Evolutionary conservation across 1,284 basidiomycete genomes (phyloP), one percentile per base, ranked within the genome.

Genomic region (Pseudozyma tsukubaensis): DNA sequence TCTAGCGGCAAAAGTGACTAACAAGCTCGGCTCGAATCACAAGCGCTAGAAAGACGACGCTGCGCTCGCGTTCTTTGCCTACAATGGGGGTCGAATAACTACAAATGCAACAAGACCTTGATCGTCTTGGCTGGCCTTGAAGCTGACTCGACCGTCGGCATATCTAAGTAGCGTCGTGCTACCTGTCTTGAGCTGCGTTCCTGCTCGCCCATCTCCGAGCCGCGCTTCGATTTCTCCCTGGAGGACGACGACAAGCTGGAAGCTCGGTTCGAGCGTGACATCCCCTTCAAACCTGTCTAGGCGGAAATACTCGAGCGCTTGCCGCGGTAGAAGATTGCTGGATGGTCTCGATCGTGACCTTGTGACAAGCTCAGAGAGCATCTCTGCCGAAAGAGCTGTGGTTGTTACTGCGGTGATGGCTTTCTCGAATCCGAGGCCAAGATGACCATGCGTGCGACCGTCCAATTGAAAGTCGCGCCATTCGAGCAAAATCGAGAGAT

Each of bases 201-300:
- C 19, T 16, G 19, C n/a, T 4, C 29, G 19, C 6, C 39, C n/a
- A 18, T 48, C 21, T 6, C 29, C 12, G 4, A 58, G n/a, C n/a
- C n/a, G n/a, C n/a, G n/a, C 49, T 16, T 63, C 37, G 32, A 69
- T 55, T 10, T 59, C 19, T 6, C 67, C 67, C 9, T 44, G 13
- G n/a, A 69, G 60, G 21, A 69, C 67, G n/a, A 69, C 67, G n/a
- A 62, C 40, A 13, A 69, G 21, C 44, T 69, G 67, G 40, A 69
- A 69, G 39, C 67, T 45, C 1, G 67, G 51, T 11, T 51, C 53
- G 10, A 63, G 3, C 18, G 34, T 37, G 4, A 44, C 44, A 51
- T 51, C 37, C 18, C 39, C 21, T 6, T 63, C 56, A 49, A 63
- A 59, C n/a, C 54, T 21, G 40, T 69, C 60, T 60, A 69, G 59